These are phyloP conservation scores for Psidium friedrichsthalianum DNA, from an alignment of 345 rosid species.

Conservation along the genomic window DNA sequence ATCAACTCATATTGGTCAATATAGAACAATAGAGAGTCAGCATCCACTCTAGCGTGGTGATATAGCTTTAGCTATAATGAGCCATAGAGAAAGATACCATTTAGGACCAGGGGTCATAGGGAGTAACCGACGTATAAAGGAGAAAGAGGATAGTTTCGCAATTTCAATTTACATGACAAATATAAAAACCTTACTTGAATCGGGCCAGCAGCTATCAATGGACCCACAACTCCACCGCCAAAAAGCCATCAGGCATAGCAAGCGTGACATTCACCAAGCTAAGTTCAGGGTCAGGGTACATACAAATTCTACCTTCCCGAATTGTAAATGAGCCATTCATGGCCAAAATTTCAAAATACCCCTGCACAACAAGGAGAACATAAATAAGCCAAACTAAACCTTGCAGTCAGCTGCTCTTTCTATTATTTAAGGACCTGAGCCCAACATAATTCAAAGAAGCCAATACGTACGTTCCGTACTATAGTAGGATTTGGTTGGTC, in stretches of 20 bases:
- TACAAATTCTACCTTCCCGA: neutral
- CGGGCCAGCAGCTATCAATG: conserved; percentile 18
- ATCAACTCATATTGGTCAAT: neutral
- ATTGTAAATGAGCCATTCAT: conserved; percentile 12
- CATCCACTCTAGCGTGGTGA: neutral
- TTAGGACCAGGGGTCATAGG: neutral
- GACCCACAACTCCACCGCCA: conserved; percentile 31
- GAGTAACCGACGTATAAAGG: neutral
- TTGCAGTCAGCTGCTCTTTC: neutral
- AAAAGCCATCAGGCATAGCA: conserved; percentile 23
- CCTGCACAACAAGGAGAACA: neutral
- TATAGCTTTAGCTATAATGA: neutral
- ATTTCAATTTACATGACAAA: neutral
- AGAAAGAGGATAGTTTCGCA: neutral
- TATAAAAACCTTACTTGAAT: conserved; percentile 13
- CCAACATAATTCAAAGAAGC: neutral
- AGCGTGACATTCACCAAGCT: conserved; percentile 11
- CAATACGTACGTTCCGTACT: neutral
- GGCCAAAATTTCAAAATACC: conserved; percentile 15
- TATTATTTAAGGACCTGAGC: neutral
- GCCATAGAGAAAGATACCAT: neutral
- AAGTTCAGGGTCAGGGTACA: neutral
- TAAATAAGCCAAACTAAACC: neutral
- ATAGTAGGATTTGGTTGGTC: neutral
- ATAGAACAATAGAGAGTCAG: neutral